A percentile compares a stretch with the other conserved stretches of the same genome.
Conservation (phyloP, 371 early-diverging fungal genomes). For the Mortierella sp. region DNA sequence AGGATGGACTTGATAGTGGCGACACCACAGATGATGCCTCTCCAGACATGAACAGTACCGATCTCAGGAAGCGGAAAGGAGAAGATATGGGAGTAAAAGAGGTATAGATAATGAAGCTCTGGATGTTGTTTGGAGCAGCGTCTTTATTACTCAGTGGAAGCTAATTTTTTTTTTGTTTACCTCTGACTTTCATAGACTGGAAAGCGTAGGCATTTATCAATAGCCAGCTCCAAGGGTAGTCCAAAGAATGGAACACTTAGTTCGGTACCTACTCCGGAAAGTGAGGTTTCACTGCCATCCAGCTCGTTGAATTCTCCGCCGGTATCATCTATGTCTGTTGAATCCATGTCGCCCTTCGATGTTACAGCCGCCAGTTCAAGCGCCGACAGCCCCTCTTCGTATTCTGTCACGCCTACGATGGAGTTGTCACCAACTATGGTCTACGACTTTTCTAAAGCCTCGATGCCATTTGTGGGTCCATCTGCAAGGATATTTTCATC, state of each 20-base stretch:
- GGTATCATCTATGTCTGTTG: not conserved
- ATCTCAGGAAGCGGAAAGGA: slow-evolving; percentile 32
- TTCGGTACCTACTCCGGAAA: slow-evolving; percentile 2
- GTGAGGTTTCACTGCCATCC: not conserved
- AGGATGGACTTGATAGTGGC: slow-evolving; percentile 14
- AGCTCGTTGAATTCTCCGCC: not conserved
- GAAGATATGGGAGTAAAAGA: slow-evolving; percentile 16
- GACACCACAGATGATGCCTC: slow-evolving; percentile 32
- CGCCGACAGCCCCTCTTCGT: not conserved
- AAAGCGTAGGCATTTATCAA: slow-evolving; percentile 30
- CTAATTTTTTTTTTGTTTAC: not conserved
- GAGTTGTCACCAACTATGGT: not conserved
- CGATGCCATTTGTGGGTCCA: slow-evolving; percentile 42
- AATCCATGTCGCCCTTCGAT: slow-evolving; percentile 3
- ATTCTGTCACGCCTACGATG: not conserved
- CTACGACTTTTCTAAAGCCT: slow-evolving; percentile 26
- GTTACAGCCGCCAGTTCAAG: not conserved
- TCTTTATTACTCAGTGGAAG: not conserved
- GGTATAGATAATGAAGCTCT: slow-evolving; percentile 12
- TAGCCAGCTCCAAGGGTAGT: not conserved
- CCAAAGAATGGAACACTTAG: not conserved
- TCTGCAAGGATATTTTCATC: slow-evolving; percentile 21
- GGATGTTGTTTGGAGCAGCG: not conserved
- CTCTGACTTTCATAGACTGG: slow-evolving; percentile 9
- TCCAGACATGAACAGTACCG: slow-evolving; percentile 15